These are phyloP conservation scores for Botrytis medusae DNA, from an alignment of 2,329 filamentous ascomycete species.

Conservation along the genomic window DNA sequence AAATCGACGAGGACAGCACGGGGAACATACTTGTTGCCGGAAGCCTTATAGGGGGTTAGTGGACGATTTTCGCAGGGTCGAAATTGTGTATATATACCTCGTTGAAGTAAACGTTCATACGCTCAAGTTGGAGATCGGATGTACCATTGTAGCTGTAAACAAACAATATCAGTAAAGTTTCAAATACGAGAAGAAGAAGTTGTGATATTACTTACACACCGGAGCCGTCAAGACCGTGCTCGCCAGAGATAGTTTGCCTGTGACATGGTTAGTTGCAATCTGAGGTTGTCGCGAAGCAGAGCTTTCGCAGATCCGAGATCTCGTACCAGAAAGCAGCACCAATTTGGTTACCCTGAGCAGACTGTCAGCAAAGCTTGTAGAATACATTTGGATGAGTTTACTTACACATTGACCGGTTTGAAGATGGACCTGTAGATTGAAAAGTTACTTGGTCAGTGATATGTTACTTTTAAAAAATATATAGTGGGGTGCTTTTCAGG, in stretches of 20 bases:
- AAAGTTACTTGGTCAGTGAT: slow-evolving; percentile 56
- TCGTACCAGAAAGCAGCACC: slow-evolving; percentile 98
- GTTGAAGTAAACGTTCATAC: slow-evolving; percentile 99
- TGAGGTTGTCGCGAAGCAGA: slow-evolving; percentile 38
- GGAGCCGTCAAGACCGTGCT: slow-evolving; percentile 96
- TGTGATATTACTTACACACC: slow-evolving; percentile 70
- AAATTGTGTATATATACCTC: slow-evolving; percentile 55
- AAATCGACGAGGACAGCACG: slow-evolving; percentile 99
- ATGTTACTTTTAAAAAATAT: slow-evolving; percentile 44
- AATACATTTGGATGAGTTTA: slow-evolving; percentile 35
- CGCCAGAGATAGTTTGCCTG: slow-evolving; percentile 80
- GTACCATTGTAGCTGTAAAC: slow-evolving; percentile 83
- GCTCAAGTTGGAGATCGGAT: slow-evolving; percentile 98
- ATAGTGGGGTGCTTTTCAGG: slow-evolving; percentile 41
- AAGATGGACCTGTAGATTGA: slow-evolving; percentile 81
- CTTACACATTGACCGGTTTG: slow-evolving; percentile 99
- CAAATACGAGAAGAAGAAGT: neutral
- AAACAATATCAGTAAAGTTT: slow-evolving; percentile 37
- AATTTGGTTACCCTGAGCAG: slow-evolving; percentile 95
- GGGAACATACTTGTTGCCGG: slow-evolving; percentile 98
- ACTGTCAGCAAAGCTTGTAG: slow-evolving; percentile 30
- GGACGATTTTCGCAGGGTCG: neutral
- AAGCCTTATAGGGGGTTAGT: slow-evolving; percentile 61
- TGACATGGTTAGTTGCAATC: slow-evolving; percentile 43
- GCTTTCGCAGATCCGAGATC: slow-evolving; percentile 27